Evolutionary conservation across 306 rosid species (phyloP).

Genomic region (Parietaria judaica): DNA sequence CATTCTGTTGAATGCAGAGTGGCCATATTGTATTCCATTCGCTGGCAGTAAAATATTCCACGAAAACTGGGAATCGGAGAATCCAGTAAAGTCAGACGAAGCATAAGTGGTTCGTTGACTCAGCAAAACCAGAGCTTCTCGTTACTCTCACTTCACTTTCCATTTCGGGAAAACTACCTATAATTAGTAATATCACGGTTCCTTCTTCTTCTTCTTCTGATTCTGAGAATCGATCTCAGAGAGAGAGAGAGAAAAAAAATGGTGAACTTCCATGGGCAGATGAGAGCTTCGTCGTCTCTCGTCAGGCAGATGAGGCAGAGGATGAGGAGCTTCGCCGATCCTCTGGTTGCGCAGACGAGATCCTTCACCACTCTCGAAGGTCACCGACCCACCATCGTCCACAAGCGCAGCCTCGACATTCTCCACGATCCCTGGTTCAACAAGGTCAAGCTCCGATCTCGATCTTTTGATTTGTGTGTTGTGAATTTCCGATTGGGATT

Average conservation of each 20-base stretch:
- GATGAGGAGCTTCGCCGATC: slow-evolving; percentile 19
- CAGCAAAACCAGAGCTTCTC: not conserved
- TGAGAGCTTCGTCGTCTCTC: slow-evolving; percentile 42
- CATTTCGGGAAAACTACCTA: not conserved
- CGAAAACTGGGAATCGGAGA: not conserved
- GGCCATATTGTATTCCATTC: no score
- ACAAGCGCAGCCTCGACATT: slow-evolving; percentile 92
- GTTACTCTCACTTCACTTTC: not conserved
- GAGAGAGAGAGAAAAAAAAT: slow-evolving; percentile 3
- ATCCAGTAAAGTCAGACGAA: no score
- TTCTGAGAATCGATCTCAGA: not conserved
- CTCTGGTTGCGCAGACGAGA: slow-evolving; percentile 32
- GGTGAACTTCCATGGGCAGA: slow-evolving; percentile 49
- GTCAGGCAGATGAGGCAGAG: slow-evolving; percentile 39
- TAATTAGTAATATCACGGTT: not conserved
- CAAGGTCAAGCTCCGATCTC: slow-evolving; percentile 32
- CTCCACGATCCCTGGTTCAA: slow-evolving; percentile 99
- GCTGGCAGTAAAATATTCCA: no score
- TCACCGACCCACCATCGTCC: slow-evolving; percentile 76
- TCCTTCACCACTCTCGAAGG: slow-evolving; percentile 70
- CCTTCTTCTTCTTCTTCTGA: not conserved
- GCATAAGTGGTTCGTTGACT: not conserved
- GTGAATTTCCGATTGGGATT: not conserved
- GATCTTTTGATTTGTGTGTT: not conserved
- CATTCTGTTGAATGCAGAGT: no score